A percentile compares a stretch with the other conserved stretches of the same genome.
Evolutionary conservation across 352 stramenopile species (phyloP).

Genomic region (Blastocystis sp.): DNA sequence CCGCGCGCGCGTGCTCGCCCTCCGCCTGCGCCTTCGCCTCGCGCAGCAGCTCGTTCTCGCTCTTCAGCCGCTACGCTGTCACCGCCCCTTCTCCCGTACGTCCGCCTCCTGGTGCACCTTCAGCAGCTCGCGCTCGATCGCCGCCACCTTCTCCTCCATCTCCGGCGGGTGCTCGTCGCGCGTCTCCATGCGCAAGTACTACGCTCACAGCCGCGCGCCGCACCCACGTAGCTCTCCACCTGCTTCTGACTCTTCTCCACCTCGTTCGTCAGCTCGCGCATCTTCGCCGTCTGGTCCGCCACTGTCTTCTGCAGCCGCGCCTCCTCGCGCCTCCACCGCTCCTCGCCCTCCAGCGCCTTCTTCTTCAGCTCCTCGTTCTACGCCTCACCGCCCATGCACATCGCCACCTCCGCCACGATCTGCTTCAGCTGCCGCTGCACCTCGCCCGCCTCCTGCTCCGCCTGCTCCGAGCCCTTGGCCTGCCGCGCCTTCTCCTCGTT

Average conservation of each 20-base stretch:
- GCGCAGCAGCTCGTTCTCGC: constrained; percentile 1
- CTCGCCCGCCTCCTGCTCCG: constrained; percentile 34
- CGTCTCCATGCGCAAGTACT: constrained; percentile 35
- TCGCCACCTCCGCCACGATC: background rate
- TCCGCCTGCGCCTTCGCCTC: background rate
- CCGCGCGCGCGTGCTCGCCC: background rate
- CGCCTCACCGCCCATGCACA: background rate
- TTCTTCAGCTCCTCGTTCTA: constrained; percentile 32
- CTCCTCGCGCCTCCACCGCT: background rate
- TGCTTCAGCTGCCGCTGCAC: constrained; percentile 52
- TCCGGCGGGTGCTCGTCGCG: background rate
- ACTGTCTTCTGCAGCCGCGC: background rate
- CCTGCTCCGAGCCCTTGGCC: background rate
- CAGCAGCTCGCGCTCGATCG: constrained; percentile 31
- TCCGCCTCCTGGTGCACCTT: constrained; percentile 35
- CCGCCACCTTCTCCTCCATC: constrained; percentile 17
- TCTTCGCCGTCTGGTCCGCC: background rate
- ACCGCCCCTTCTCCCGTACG: background rate
- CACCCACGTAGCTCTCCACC: constrained; percentile 12
- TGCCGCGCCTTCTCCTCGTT: constrained; percentile 43
- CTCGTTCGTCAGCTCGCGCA: background rate
- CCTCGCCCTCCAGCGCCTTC: background rate
- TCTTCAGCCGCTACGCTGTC: background rate
- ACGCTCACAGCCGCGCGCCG: background rate
- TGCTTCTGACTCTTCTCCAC: constrained; percentile 44